phyloP scores from a whole-genome alignment of 1,139 yeast genomes.

The Zygoascus sp. region DNA sequence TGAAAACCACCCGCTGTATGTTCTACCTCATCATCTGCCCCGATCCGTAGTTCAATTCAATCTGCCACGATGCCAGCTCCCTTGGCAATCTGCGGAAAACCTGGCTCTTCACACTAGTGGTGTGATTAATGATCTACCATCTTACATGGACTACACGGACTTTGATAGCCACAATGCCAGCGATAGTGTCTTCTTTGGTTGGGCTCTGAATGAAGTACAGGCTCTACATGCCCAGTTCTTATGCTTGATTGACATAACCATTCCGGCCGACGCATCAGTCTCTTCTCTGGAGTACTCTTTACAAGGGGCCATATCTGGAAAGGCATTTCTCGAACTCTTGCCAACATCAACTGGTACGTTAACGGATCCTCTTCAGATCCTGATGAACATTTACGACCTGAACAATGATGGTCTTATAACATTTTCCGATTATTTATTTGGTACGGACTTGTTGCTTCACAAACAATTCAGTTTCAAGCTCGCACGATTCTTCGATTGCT shows the following conservation, averaged over 20 bases:
- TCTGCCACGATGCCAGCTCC: constrained; percentile 14
- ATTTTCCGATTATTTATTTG: constrained; percentile 24
- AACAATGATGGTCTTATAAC: constrained; percentile 23
- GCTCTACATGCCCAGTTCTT: constrained; percentile 28
- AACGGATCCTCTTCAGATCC: neutral
- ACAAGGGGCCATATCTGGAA: constrained; percentile 11
- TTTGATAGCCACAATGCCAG: constrained; percentile 15
- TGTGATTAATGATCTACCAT: neutral
- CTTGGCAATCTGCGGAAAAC: constrained; percentile 22
- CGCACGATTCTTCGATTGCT: constrained; percentile 2
- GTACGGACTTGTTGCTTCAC: constrained; percentile 14
- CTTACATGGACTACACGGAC: constrained; percentile 13
- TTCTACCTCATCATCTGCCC: constrained; percentile 3
- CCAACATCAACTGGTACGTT: constrained; percentile 15
- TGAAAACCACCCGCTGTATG: constrained; percentile 9
- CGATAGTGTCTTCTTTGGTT: constrained; percentile 3
- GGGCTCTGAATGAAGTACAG: constrained; percentile 24
- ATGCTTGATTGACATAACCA: constrained; percentile 20
- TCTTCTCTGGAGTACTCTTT: neutral
- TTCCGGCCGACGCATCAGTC: neutral
- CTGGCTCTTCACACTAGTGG: constrained; percentile 8
- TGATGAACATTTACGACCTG: constrained; percentile 20
- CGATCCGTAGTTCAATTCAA: neutral
- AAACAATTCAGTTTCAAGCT: constrained; percentile 11
- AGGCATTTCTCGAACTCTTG: constrained; percentile 18